Conservation (phyloP, 805 yeast genomes). For the Saturnispora saitoi region DNA sequence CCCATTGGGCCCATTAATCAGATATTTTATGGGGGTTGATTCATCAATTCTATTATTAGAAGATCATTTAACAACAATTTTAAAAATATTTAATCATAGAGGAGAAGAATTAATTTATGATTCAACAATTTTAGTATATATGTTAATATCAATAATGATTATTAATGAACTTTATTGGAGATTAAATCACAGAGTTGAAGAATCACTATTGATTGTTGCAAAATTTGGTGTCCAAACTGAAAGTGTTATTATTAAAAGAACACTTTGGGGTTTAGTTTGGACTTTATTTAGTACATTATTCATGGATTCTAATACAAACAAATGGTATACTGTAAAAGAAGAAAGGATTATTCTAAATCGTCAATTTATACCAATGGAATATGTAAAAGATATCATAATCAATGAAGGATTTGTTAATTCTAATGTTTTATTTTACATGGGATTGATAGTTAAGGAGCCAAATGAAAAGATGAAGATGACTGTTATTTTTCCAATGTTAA, state of each 20-base stretch:
- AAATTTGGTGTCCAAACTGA: slow-evolving; percentile 40
- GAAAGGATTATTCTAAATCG: slow-evolving; percentile 11
- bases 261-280: slow-evolving; percentile 5
- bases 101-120: slow-evolving; percentile 1
- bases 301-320: background rate
- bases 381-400: slow-evolving; percentile 55
- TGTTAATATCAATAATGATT: slow-evolving; percentile 8
- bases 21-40: background rate
- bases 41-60: background rate
- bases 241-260: slow-evolving; percentile 25
- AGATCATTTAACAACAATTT: background rate
- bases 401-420: slow-evolving; percentile 70
- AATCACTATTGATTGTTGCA: slow-evolving; percentile 37
- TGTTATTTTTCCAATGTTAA: slow-evolving; percentile 25
- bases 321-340: background rate
- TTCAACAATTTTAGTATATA: background rate
- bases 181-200: slow-evolving; percentile 32
- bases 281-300: background rate
- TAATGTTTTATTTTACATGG: slow-evolving; percentile 57
- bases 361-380: slow-evolving; percentile 47
- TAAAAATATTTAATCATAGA: background rate
- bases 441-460: slow-evolving; percentile 42
- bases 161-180: slow-evolving; percentile 19
- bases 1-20: slow-evolving; percentile 1
- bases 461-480: slow-evolving; percentile 17